Evolutionary conservation across 305 asterid genomes (phyloP), one percentile per base, ranked within the genome.

Genomic region (Andrographis paniculata): DNA sequence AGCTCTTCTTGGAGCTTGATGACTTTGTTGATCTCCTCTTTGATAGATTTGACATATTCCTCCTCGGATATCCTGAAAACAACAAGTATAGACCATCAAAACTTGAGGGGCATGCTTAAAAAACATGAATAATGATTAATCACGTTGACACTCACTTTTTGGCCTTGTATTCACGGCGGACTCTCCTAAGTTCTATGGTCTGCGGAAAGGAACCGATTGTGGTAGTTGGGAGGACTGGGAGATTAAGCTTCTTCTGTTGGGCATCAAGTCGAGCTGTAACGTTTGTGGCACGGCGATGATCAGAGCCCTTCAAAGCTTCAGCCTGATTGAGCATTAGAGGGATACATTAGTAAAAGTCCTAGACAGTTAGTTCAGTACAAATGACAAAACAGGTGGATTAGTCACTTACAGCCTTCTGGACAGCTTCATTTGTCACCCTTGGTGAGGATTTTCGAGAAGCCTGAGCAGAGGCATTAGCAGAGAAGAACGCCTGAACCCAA

Each of bases 381-480:
- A 6, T 33, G 42, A 23, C 15, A 18, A 16, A 23, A 44, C n/a
- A 43, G 30, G 47, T 19, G 20, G 51, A 43, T 35, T n/a, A n/a
- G n/a, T 37, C 58, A 74, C 94, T 74, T 70, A 76, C 94, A 68
- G 94, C 91, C 77, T 82, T 82, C 46, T 82, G 87, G 58, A 82
- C 91, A 63, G 78, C 78, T 72, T 76, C 78, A 42, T 78, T 81
- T 13, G 44, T 80, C 55, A 74, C 77, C 63, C 94, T 74, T 14
- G 96, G 96, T 23, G 96, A 86, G 61, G 79, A 75, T 66, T 75
- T 86, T 49, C 96, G 72, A 55, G 96, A 86, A 65, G 96, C 91
- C 72, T 70, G 96, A 53, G 96, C 91, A 21, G 86, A 71, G 58
- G 85, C 82, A 65, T 83, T 87, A 21, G 84, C 84, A 61, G 96